These are phyloP conservation scores for Sphaerostilbella broomeana DNA, from an alignment of 2,329 filamentous ascomycete species.

Conservation along the genomic window DNA sequence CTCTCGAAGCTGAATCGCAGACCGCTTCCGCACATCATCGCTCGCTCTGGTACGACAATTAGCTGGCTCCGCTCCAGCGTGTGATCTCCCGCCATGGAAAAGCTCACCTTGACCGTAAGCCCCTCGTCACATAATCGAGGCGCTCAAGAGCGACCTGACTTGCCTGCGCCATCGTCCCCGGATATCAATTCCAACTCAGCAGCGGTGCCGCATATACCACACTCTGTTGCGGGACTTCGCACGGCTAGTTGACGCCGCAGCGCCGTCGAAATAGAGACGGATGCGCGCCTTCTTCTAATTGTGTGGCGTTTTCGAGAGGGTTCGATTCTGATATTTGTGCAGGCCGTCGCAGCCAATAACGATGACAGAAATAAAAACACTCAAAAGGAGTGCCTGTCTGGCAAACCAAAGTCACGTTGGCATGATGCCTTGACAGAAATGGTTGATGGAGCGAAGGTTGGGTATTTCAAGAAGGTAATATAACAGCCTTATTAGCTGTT, in stretches of 20 bases:
- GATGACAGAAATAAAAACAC: conserved; percentile 2
- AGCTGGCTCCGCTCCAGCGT: neutral
- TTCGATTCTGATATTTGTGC: no score
- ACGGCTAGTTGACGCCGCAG: neutral
- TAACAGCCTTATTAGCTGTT: conserved; percentile 7
- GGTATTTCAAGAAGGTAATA: conserved; percentile 7
- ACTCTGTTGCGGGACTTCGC: neutral
- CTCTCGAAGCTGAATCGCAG: conserved; percentile 48
- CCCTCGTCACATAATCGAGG: conserved; percentile 48
- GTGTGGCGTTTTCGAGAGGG: no score
- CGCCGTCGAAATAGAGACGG: conserved; percentile 1
- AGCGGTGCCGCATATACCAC: conserved; percentile 10
- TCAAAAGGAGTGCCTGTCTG: conserved; percentile 11
- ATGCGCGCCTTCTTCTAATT: no score
- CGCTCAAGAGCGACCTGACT: conserved; percentile 49
- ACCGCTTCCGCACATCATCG: conserved; percentile 48
- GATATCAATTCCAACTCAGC: conserved; percentile 18
- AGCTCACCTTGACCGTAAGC: conserved; percentile 49
- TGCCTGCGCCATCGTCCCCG: conserved; percentile 36
- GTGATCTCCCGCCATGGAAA: neutral
- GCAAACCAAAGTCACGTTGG: conserved; percentile 11
- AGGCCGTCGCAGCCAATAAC: conserved; percentile 1
- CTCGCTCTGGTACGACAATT: conserved; percentile 20
- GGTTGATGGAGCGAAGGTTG: conserved; percentile 8
- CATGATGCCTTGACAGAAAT: conserved; percentile 12